phyloP scores from a whole-genome alignment of 441 rosid genomes.

The Jatropha podagrica region DNA sequence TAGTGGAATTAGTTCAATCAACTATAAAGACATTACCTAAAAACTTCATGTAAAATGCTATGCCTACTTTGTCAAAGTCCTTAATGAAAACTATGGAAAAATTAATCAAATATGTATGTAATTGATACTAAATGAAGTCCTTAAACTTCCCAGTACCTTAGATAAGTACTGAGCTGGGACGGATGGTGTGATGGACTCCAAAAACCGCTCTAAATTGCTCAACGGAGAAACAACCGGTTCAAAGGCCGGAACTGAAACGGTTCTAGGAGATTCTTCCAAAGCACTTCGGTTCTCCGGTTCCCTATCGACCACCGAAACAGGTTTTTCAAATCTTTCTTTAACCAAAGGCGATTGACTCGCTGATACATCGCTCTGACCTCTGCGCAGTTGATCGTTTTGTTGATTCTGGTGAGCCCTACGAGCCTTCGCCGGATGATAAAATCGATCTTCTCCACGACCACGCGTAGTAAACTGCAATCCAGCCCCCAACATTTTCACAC shows the following conservation, averaged over 20 bases:
- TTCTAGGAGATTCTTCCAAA: conserved; percentile 26
- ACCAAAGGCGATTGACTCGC: conserved; percentile 26
- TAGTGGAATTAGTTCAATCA: too few species aligned
- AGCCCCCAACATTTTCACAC: conserved; percentile 51
- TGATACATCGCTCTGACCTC: conserved; percentile 47
- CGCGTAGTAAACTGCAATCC: conserved; percentile 54
- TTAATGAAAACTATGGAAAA: too few species aligned
- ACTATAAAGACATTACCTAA: too few species aligned
- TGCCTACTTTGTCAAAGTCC: too few species aligned
- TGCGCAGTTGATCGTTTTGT: conserved; percentile 39
- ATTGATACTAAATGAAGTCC: too few species aligned
- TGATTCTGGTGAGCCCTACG: conserved; percentile 38
- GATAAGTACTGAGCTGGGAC: conserved; percentile 56
- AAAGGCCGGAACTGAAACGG: conserved; percentile 18
- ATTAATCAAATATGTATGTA: too few species aligned
- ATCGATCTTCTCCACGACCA: conserved; percentile 53
- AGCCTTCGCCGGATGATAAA: conserved; percentile 39
- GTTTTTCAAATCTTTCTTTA: conserved; percentile 19
- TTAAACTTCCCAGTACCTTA: conserved; percentile 38
- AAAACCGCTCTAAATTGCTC: conserved; percentile 60
- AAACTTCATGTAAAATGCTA: too few species aligned
- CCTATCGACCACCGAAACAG: not conserved
- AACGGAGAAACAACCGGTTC: conserved; percentile 37
- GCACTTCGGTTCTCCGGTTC: conserved; percentile 31
- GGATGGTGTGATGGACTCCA: conserved; percentile 58